Base-by-base conservation (phyloP, 345 rosid species). In the Nasturtium officinale region DNA sequence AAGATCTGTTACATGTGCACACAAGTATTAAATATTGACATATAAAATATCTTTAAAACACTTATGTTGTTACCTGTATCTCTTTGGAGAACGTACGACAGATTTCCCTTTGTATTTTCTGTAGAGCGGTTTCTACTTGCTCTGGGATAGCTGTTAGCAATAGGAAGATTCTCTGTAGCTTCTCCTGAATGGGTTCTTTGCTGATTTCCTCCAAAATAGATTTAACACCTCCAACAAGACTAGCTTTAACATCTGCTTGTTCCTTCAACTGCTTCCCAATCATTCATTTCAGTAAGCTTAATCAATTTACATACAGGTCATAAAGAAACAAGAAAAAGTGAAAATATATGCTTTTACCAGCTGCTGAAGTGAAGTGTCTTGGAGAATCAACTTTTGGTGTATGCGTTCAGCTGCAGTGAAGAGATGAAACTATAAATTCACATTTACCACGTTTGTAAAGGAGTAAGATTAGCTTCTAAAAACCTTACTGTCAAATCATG, bases 161-260 rank as follows among this genome's bases (percentile, higher is more conserved):
- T 58, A 61, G 65, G 65, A 35, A 80, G 17, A 89, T 82, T 65
- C 83, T 80, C 63, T 81, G 82, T 42, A 87, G 67, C 80, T 82
- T 86, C 10, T 87, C 88, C 75, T 80, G 83, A 46, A 65, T 65
- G 60, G 56, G 65, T 62, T 76, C 82, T 73, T 85, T 85, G 77
- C 74, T 73, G 66, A 83, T 61, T 74, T 84, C 90, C 64, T 90
- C 85, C n/a, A 86, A 83, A 69, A 90, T 61, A 45, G 85, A 83
- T 81, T 83, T 86, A 79, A 89, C 80, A 78, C 87, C 78, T 65
- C 78, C 88, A 66, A 78, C 83, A 66, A 89, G 62, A 73, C 85
- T 83, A 48, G 73, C 66, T 85, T 90, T 89, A 63, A 80, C 62
- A 65, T 81, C 88, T 58, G 85, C 91, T 50, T 87, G 92, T 65